Evolutionary conservation across 1,139 yeast genomes (phyloP), one percentile per base, ranked within the genome.

Genomic region (Suhomyces maxii): DNA sequence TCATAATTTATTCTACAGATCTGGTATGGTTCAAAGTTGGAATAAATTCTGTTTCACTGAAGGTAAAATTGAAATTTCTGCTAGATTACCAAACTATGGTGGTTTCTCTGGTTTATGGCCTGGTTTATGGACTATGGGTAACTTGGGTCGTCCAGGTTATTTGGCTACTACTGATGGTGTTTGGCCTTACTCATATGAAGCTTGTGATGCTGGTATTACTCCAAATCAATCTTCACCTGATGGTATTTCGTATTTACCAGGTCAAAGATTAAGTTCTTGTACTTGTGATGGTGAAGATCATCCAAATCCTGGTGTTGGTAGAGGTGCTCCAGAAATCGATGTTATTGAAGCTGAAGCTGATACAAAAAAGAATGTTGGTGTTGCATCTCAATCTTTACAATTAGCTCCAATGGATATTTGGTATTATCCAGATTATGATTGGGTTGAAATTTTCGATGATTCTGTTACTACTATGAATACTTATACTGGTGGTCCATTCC

Each of bases 251-350:
- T 65, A 63, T 40, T 55, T 65, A 42, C 69, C 69, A 0, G 69
- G 69, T 6, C 69, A 65, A 42, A 55, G 61, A 45, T 57, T 65
- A 41, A 63, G 58, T 39, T 61, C 70, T 26, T 89, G 96, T 67
- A 81, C 88, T 0, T 89, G 96, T 68, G 69, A 73, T 39, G 89
- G 85, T 18, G 87, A 82, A 55, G 25, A 45, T 4, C 96, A 88
- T 62, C 96, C 96, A 34, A 87, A 83, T 57, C 77, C 72, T 6
- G 96, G 96, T 35, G 65, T 65, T 2, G 96, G 96, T 25, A 79
- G 96, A 62, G 95, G 96, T 42, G 95, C 95, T 0, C 95, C 96
- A 1, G 96, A 89, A 75, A 86, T 89, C 55, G 96, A 89, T 79
- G 82, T 83, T 36, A 59, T 89, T 41, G 96, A 89, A 77, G 96